These are phyloP conservation scores for Metarhizium humberi DNA, from an alignment of 2,329 filamentous ascomycete genomes.

Conservation along the genomic window DNA sequence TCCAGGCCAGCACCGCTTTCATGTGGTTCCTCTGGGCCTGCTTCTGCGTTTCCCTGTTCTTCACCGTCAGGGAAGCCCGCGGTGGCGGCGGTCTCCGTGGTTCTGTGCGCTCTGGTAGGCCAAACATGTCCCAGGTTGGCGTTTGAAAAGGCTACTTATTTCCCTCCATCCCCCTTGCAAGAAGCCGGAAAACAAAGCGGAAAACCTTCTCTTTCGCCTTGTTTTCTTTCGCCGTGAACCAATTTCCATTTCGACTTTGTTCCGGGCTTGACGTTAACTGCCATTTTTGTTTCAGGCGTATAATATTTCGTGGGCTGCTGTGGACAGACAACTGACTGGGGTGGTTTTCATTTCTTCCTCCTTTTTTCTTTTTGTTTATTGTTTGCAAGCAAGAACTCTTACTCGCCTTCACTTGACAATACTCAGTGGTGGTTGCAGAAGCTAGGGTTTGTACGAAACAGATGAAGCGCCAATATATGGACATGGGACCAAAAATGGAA, in stretches of 20 bases:
- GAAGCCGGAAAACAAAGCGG: not conserved
- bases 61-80: slow-evolving; percentile 45
- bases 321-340: not conserved
- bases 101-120: slow-evolving; percentile 30
- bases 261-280: slow-evolving; percentile 3
- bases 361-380: not conserved
- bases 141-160: slow-evolving; percentile 23
- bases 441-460: too few relatives aligned
- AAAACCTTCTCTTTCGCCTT: not conserved
- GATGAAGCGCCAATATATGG: not conserved
- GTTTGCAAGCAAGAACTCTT: too few relatives aligned
- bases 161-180: not conserved
- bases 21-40: slow-evolving; percentile 68
- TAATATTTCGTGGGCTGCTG: not conserved
- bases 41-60: slow-evolving; percentile 47
- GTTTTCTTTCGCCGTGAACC: not conserved
- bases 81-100: slow-evolving; percentile 32
- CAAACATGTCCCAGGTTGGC: slow-evolving; percentile 49
- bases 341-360: not conserved
- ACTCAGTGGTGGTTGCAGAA: too few relatives aligned
- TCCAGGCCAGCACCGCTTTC: slow-evolving; percentile 67
- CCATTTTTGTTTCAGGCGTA: slow-evolving; percentile 3
- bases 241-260: not conserved
- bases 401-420: too few relatives aligned
- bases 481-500: not conserved